Base-by-base conservation (phyloP, 140 eudicot species). In the Ambrosia hybrid region DNA sequence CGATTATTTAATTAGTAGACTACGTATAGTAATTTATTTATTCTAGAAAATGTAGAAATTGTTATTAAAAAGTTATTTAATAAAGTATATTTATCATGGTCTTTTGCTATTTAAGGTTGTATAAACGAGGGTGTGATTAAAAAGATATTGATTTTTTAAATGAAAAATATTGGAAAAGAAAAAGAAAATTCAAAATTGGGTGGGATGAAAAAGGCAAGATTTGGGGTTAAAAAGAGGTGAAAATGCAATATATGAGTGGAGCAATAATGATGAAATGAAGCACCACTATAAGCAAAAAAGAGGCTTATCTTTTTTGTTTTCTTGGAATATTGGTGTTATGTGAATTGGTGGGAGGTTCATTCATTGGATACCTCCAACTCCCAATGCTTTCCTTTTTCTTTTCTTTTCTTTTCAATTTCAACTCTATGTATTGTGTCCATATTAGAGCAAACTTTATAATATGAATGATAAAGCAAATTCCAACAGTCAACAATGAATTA, bases 301-400 rank as follows among this genome's bases (percentile, higher is more conserved):
- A 78, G 55, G 45, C 65, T 48, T 72, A 78, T 56, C 74, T 57
- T 71, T 53, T 71, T 71, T 71, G 67, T 43, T 52, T 71, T 71
- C 60, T 72, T 63, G 68, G 75, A 59, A 58, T 76, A 67, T 76
- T 61, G 49, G 66, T 63, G 70, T 68, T 49, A 73, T 48, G 39
- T 49, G 56, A 51, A 63, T 51, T 13, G 57, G 66, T 60, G 51
- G 78, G 9, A 78, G 82, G 82, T 63, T 14, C 52, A 15, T 72
- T 78, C 78, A 72, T 78, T 78, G 83, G 78, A 78, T 78, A 45
- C 83, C 78, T 72, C 73, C 74, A 69, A 41, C 78, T 78, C 73
- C 73, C 77, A 56, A 71, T 71, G 51, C 58, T 61, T 62, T 51
- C 67, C 5, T 3, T 66, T 63, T 65, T 26, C 13, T 12, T 39